phyloP scores from a whole-genome alignment of 352 stramenopile species.

The Blastocystis sp. region DNA sequence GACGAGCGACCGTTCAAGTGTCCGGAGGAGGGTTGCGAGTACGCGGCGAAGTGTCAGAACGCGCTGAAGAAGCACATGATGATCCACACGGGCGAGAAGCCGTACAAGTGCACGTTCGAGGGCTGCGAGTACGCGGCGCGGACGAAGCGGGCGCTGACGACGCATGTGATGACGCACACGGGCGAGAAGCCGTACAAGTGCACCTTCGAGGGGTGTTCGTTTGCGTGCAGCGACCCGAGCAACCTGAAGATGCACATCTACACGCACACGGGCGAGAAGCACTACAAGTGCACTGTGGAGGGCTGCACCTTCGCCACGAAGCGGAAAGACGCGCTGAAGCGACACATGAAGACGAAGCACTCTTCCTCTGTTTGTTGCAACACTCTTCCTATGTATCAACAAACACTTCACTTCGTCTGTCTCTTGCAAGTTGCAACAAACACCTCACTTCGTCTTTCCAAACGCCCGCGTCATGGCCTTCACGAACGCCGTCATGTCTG shows the following conservation, averaged over 20 bases:
- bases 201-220: neutral
- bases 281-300: conserved; percentile 28
- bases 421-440: no score
- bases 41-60: neutral
- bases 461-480: neutral
- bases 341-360: neutral
- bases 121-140: neutral
- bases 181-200: conserved; percentile 69
- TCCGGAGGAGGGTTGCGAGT: neutral
- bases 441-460: neutral
- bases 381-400: neutral
- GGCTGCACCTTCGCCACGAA: neutral
- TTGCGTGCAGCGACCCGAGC: conserved; percentile 24
- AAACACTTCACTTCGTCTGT: neutral
- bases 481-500: neutral
- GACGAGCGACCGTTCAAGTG: neutral
- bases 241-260: conserved; percentile 60
- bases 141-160: neutral
- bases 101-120: conserved; percentile 62
- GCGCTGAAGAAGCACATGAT: neutral
- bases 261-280: conserved; percentile 67
- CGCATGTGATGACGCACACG: conserved; percentile 50
- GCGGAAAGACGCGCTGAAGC: neutral
- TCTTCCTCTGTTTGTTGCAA: neutral
- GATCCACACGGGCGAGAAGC: conserved; percentile 61